phyloP scores from a whole-genome alignment of 345 rosid genomes.

The Salix caprea region DNA sequence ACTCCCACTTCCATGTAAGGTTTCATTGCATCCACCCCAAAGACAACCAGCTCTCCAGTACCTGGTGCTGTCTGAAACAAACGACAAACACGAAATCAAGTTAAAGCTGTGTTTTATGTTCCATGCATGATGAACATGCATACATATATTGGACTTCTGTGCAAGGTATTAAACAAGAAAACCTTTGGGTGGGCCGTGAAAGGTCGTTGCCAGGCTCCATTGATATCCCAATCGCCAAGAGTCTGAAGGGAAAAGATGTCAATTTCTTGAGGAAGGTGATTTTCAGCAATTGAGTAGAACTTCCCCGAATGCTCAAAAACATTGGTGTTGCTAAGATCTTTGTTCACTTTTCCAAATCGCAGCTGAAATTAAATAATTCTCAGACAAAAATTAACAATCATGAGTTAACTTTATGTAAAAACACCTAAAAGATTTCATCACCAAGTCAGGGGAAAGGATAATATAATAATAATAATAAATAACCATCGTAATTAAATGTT shows the following conservation, averaged over 20 bases:
- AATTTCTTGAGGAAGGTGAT: constrained; percentile 30
- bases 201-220: constrained; percentile 37
- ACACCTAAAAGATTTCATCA: too few species aligned
- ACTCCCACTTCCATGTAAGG: constrained; percentile 42
- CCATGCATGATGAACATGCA: neutral
- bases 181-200: constrained; percentile 46
- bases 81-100: neutral
- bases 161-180: neutral
- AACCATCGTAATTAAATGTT: too few species aligned
- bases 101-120: neutral
- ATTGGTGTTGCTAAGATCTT: constrained; percentile 17
- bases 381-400: neutral
- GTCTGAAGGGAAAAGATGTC: constrained; percentile 24
- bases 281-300: constrained; percentile 26
- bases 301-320: constrained; percentile 34
- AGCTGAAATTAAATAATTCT: constrained; percentile 15
- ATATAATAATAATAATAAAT: too few species aligned
- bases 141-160: neutral
- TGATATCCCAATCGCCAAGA: constrained; percentile 29
- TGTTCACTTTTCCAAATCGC: constrained; percentile 28
- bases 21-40: constrained; percentile 34
- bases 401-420: too few species aligned
- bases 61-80: constrained; percentile 38
- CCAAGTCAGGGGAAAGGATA: too few species aligned
- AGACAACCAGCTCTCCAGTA: constrained; percentile 38